A percentile compares a stretch with the other conserved stretches of the same genome.
phyloP scores from a whole-genome alignment of 306 rosid species.

The Parietaria judaica region DNA sequence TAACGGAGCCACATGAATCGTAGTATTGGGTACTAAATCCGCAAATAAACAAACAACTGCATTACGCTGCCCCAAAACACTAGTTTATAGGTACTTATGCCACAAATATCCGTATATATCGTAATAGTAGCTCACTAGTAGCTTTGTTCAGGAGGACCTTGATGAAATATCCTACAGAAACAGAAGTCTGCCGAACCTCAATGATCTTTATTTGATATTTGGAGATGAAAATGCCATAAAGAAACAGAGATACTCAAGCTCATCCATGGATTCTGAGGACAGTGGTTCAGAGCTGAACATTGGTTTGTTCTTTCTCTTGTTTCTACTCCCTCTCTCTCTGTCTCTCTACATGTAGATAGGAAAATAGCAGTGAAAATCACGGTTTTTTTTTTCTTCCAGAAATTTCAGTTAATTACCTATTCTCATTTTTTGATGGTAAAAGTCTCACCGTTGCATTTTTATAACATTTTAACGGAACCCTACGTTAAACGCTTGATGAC shows the following conservation, averaged over 20 bases:
- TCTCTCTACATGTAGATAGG: background rate
- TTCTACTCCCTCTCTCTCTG: conserved; percentile 7
- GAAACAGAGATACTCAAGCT: conserved; percentile 15
- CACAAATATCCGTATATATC: too few species aligned
- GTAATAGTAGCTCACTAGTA: conserved; percentile 16
- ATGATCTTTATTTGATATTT: conserved; percentile 46
- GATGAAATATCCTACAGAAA: conserved; percentile 28
- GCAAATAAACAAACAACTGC: too few species aligned
- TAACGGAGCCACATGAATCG: too few species aligned
- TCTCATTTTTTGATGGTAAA: too few species aligned
- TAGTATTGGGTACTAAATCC: too few species aligned
- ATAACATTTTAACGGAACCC: too few species aligned
- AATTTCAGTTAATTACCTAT: too few species aligned
- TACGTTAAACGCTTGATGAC: too few species aligned
- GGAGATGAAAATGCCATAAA: conserved; percentile 19
- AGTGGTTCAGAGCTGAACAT: conserved; percentile 20
- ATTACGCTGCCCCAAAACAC: too few species aligned
- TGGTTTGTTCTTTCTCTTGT: conserved; percentile 19
- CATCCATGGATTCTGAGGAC: conserved; percentile 22
- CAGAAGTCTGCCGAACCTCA: conserved; percentile 46
- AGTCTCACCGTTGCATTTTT: too few species aligned
- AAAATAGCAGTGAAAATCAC: too few species aligned
- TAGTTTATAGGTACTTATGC: too few species aligned
- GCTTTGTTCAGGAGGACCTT: conserved; percentile 38
- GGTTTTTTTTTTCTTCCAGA: background rate